Evolutionary conservation across 805 yeast genomes (phyloP).

Genomic region (Sugiyamaella marilandica): DNA sequence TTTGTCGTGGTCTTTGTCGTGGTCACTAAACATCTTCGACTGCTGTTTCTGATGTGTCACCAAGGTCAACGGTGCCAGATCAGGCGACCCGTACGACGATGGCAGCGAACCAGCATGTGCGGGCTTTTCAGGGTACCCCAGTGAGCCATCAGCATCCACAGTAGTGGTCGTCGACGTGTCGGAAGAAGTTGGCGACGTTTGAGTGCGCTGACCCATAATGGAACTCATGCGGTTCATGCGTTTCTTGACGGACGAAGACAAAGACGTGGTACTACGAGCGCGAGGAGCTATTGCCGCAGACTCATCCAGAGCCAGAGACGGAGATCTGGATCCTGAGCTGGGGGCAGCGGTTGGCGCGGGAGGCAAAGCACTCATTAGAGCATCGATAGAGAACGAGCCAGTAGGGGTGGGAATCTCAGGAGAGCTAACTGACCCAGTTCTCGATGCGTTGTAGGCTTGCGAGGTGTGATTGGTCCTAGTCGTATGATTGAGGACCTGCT

Average conservation of each 20-base stretch:
- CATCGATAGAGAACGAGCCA: constrained; percentile 20
- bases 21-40: neutral
- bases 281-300: neutral
- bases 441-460: constrained; percentile 8
- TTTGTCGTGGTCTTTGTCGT: neutral
- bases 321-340: neutral
- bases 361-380: constrained; percentile 5
- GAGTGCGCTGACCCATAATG: neutral
- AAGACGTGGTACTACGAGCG: neutral
- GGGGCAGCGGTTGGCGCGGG: neutral
- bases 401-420: constrained; percentile 14
- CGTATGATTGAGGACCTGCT: constrained; percentile 20
- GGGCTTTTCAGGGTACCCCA: neutral
- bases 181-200: constrained; percentile 5
- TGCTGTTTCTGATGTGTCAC: neutral
- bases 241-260: neutral
- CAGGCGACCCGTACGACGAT: neutral
- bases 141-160: neutral
- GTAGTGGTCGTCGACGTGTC: constrained; percentile 6
- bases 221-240: constrained; percentile 3
- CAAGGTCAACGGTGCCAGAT: neutral
- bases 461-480: constrained; percentile 16
- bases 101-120: neutral
- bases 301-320: neutral
- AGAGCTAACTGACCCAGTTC: neutral